phyloP scores from a whole-genome alignment of 805 yeast genomes.

The Starmerella apis region DNA sequence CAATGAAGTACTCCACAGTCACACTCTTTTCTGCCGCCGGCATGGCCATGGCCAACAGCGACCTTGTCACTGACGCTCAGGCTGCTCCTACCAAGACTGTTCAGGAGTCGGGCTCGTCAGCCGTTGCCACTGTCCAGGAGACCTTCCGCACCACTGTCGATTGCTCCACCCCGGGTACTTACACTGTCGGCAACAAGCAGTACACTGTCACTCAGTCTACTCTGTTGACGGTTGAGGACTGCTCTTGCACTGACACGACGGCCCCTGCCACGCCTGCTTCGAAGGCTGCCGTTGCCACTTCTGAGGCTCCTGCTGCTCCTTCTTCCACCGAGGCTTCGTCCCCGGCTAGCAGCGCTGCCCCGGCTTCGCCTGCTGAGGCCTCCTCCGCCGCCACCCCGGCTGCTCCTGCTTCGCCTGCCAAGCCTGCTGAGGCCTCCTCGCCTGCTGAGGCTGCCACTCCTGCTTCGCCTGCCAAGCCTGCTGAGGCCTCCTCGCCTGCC shows the following conservation, averaged over 20 bases:
- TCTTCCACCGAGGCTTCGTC: slow-evolving; percentile 15
- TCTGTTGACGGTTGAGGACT: slow-evolving; percentile 46
- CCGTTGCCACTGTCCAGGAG: slow-evolving; percentile 3
- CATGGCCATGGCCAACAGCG: background rate
- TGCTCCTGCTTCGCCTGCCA: slow-evolving; percentile 10
- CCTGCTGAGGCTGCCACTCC: slow-evolving; percentile 2
- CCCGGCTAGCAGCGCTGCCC: slow-evolving; percentile 13
- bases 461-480: slow-evolving; percentile 23
- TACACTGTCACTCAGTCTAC: slow-evolving; percentile 40
- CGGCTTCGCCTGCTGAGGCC: background rate
- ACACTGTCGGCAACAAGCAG: slow-evolving; percentile 19
- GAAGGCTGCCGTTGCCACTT: slow-evolving; percentile 32
- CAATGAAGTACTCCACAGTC: slow-evolving; percentile 5
- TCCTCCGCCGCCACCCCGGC: background rate
- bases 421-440: slow-evolving; percentile 2
- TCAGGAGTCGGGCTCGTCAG: slow-evolving; percentile 5
- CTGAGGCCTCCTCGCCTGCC: background rate
- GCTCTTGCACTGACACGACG: slow-evolving; percentile 54
- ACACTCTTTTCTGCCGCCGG: slow-evolving; percentile 1
- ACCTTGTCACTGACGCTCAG: slow-evolving; percentile 2
- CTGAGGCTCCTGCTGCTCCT: slow-evolving; percentile 4
- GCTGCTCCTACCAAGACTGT: slow-evolving; percentile 2
- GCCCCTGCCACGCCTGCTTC: slow-evolving; percentile 41
- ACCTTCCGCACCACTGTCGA: slow-evolving; percentile 20
- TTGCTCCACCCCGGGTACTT: slow-evolving; percentile 23